Base-by-base conservation (phyloP, 2,329 filamentous ascomycete species). In the Albophoma yamanashiensis region DNA sequence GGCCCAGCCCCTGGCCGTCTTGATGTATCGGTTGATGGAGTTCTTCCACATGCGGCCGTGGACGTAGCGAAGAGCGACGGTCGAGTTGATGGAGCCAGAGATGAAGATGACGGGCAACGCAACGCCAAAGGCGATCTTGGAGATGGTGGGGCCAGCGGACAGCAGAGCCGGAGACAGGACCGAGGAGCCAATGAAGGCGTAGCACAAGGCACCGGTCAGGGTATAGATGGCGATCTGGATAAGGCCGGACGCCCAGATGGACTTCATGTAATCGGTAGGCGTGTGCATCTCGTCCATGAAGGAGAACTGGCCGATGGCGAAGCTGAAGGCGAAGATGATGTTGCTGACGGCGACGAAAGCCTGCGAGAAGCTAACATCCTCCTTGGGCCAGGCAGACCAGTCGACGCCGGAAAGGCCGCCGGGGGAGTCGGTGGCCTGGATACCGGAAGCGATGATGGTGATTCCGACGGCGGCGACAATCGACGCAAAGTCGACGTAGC, bases 71-170 rank as follows among this genome's bases (percentile, higher is more conserved):
- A 70, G 72, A 39, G 76, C 73, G 15, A 79, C 76, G 1, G 75
- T 78, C 42, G 76, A 78, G 73, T 89, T 87, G 70, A 91, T 87
- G 22, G 88, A 86, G 58, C 88, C 89, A 0, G 88, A 87, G 62
- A 91, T 85, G 66, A 90, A 80, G 68, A 91, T 91, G 59, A 88
- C 89, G 17, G 88, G 88, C 3, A 88, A 76, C 0, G 86, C 88
- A 62, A 91, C 72, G 38, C 86, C 87, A 67, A 88, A 91, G 2
- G 87, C 86, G 9, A 91, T 73, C 68, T 89, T 89, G 56, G 82
- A 81, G 31, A 89, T 72, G 0, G 79, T 65, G 1, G 75, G 72
- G 2, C 82, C 80, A 11, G 87, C 84, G 0, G 86, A 88, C 7
- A 88, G 81, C 9, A 92, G 78, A 0, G 89, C 87, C 1, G 89